Conservation (phyloP, 768 basidiomycete genomes). For the Trametes elegans region DNA sequence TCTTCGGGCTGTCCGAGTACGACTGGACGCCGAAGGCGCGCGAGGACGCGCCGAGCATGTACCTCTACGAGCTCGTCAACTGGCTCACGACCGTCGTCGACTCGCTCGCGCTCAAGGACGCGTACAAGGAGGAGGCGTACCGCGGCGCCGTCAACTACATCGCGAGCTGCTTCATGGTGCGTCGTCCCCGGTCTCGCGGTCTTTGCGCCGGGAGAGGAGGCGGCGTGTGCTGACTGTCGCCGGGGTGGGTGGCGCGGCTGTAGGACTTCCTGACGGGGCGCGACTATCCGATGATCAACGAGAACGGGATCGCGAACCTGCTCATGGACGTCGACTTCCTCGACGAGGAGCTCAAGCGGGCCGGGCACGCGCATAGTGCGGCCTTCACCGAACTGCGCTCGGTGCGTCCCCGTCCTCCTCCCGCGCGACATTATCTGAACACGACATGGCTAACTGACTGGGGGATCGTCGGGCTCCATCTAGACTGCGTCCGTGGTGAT, state of each 20-base stretch:
- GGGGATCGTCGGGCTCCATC: conserved; percentile 12
- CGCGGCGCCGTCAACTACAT: conserved; percentile 86
- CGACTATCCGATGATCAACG: conserved; percentile 78
- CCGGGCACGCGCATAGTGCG: conserved; percentile 64
- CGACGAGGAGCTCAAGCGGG: conserved; percentile 78
- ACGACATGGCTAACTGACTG: conserved; percentile 1
- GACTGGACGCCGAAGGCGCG: conserved; percentile 80
- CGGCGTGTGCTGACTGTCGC: not conserved
- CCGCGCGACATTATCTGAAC: too few relatives aligned
- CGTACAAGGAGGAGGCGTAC: conserved; percentile 88
- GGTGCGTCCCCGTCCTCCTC: conserved; percentile 43
- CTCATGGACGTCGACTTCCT: conserved; percentile 85
- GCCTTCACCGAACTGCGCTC: conserved; percentile 79
- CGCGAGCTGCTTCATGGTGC: conserved; percentile 83
- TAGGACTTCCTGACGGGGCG: conserved; percentile 79
- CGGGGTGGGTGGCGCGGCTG: conserved; percentile 3
- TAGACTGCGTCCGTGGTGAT: conserved; percentile 75
- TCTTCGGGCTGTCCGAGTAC: conserved; percentile 94
- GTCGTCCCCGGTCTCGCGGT: conserved; percentile 22
- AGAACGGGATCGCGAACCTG: conserved; percentile 85
- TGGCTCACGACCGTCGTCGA: conserved; percentile 98
- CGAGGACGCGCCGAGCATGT: conserved; percentile 84
- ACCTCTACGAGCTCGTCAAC: conserved; percentile 91
- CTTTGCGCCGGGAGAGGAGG: not conserved
- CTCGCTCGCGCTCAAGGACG: conserved; percentile 77